Conservation (phyloP, 1,284 basidiomycete genomes). For the Earliella scabrosa region DNA sequence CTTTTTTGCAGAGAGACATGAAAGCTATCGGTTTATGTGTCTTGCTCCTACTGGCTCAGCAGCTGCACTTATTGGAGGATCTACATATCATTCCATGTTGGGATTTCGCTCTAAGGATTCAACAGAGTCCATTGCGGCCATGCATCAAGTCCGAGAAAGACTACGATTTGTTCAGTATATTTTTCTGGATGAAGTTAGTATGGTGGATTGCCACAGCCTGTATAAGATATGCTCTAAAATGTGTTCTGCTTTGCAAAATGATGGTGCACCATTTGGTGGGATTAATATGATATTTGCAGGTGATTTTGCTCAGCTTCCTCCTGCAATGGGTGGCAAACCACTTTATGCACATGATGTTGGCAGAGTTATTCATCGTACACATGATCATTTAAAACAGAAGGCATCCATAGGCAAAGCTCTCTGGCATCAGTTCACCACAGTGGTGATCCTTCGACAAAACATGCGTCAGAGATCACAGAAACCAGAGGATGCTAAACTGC, state of each 20-base stretch:
- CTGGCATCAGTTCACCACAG: conserved; percentile 40
- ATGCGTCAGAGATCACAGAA: no score
- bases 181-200: no score
- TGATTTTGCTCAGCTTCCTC: neutral
- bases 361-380: neutral
- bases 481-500: conserved; percentile 33
- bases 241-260: conserved; percentile 8
- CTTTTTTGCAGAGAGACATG: conserved; percentile 33
- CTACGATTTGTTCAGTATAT: conserved; percentile 37
- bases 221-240: conserved; percentile 26
- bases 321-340: neutral
- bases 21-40: conserved; percentile 33
- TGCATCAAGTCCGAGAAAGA: conserved; percentile 16
- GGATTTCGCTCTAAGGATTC: conserved; percentile 24
- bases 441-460: conserved; percentile 41
- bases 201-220: conserved; percentile 35
- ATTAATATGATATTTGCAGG: conserved; percentile 22
- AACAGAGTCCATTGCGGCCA: neutral
- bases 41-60: conserved; percentile 44
- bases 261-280: conserved; percentile 27
- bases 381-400: conserved; percentile 28
- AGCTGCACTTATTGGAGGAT: conserved; percentile 40
- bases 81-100: conserved; percentile 43
- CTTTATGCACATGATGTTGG: neutral
- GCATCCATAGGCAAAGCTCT: conserved; percentile 36